A percentile compares a stretch with the other conserved stretches of the same genome.
These are phyloP conservation scores for Suillus paluster DNA, from an alignment of 768 basidiomycete species.

Conservation along the genomic window DNA sequence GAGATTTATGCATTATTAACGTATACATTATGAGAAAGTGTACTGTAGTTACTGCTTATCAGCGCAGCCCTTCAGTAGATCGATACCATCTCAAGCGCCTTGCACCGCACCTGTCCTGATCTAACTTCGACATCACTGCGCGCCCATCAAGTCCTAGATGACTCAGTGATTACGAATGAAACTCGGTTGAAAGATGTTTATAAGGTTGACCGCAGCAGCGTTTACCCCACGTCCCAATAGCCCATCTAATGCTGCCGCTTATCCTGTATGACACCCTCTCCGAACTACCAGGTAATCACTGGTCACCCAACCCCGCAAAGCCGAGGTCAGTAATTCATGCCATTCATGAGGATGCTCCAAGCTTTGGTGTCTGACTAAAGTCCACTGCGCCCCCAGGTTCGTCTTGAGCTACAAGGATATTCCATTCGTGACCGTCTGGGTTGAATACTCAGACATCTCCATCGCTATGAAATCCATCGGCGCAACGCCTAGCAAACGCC, in stretches of 20 bases:
- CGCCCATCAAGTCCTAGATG: background rate
- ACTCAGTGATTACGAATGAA: background rate
- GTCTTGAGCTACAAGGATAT: slow-evolving; percentile 37
- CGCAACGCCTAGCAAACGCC: slow-evolving; percentile 20
- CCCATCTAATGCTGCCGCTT: slow-evolving; percentile 29
- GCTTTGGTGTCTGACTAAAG: background rate
- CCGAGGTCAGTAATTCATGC: slow-evolving; percentile 32
- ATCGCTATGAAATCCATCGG: slow-evolving; percentile 30
- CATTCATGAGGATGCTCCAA: background rate
- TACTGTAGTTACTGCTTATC: no score
- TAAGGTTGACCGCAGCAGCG: background rate
- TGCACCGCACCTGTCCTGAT: no score
- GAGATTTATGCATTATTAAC: no score
- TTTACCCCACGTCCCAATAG: background rate
- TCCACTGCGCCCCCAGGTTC: slow-evolving; percentile 24
- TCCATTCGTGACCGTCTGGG: slow-evolving; percentile 37
- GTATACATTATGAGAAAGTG: no score
- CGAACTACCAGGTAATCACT: slow-evolving; percentile 31
- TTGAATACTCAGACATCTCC: slow-evolving; percentile 39
- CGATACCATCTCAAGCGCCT: no score
- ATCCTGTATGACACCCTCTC: slow-evolving; percentile 43
- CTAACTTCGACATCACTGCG: background rate
- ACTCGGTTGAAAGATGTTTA: background rate
- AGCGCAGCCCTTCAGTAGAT: no score
- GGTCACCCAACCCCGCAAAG: slow-evolving; percentile 44